Base-by-base conservation (phyloP, 345 rosid genomes). In the Cardamine resedifolia region DNA sequence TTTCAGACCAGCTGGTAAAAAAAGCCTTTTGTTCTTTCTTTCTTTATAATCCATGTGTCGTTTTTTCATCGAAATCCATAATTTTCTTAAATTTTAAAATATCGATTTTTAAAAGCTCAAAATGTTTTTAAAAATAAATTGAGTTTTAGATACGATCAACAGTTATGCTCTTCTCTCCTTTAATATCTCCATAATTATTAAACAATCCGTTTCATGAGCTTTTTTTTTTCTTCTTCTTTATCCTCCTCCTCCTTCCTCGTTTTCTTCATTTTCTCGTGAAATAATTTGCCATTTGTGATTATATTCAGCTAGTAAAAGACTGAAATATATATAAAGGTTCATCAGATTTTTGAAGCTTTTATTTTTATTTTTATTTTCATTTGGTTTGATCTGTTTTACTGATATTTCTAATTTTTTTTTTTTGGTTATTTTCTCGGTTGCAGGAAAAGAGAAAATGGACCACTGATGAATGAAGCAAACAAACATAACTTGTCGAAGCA, bases 1-100 rank as follows among this genome's bases (percentile, higher is more conserved):
- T 70, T 76, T 70, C 75, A 38, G 55, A 70, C 80, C 76, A 76
- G 56, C 80, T 76, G 79, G 26, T 76, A n/a, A 0, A 5, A 62
- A 68, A 62, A 15, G 28, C 27, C 2, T 76, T 63, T 56, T 58
- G 60, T 63, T 56, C 49, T 57, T 56, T 76, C 69, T 52, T 26
- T 24, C 38, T 48, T 55, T 30, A 28, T 12, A 34, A 23, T 61
- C 74, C 79, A 68, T 12, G 79, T 68, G 79, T 75, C 79, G 6
- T 24, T 31, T 52, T 12, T 23, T 23, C 59, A 41, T 57, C 34
- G 38, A 69, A 24, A 38, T 49, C 20, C 31, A 49, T 9, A 36
- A 21, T 50, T n/a, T 10, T 19, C 6, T 39, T 7, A 18, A 11
- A 1, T n/a, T 31, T 53, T 21, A 23, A 18, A 12, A 38, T 1